Conservation (phyloP, 2,329 filamentous ascomycete genomes). For the Botryosphaeria dothidea region DNA sequence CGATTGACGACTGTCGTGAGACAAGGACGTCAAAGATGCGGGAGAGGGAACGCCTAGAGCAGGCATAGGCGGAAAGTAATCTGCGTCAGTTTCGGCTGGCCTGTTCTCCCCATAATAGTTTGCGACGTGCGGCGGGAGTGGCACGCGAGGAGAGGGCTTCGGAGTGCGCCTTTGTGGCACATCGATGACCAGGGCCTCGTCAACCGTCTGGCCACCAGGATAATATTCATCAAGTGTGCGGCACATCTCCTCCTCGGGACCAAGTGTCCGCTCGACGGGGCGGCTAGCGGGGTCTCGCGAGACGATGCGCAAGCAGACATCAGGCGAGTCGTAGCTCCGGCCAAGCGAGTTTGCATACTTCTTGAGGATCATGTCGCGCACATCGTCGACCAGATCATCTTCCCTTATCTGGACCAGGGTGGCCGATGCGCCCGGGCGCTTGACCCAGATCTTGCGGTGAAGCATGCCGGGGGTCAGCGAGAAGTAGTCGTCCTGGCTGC, state of each 20-base stretch:
- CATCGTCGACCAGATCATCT: constrained; percentile 91
- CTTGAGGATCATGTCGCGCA: constrained; percentile 85
- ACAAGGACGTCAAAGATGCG: constrained; percentile 35
- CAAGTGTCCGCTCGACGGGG: constrained; percentile 66
- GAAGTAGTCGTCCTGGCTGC: constrained; percentile 42
- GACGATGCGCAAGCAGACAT: constrained; percentile 76
- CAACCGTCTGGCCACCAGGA: constrained; percentile 81
- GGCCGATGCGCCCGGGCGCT: constrained; percentile 78
- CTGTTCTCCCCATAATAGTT: constrained; percentile 63
- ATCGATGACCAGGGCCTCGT: constrained; percentile 90
- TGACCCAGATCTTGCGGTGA: constrained; percentile 91
- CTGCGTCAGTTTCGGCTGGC: constrained; percentile 68
- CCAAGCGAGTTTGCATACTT: constrained; percentile 96
- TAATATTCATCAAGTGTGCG: constrained; percentile 79
- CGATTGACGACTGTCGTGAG: constrained; percentile 40
- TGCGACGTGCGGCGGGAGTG: constrained; percentile 34
- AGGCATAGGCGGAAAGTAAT: constrained; percentile 78
- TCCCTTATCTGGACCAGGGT: constrained; percentile 84
- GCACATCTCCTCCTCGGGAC: constrained; percentile 82
- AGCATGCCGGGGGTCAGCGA: constrained; percentile 37
- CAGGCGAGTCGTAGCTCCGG: constrained; percentile 84
- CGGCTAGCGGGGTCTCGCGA: constrained; percentile 60
- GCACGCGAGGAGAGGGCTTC: constrained; percentile 70
- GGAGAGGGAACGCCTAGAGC: constrained; percentile 43
- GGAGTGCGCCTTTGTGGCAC: constrained; percentile 76